Evolutionary conservation across 2,329 filamentous ascomycete genomes (phyloP), one percentile per base, ranked within the genome.

Genomic region (Clonostachys rhizophaga): DNA sequence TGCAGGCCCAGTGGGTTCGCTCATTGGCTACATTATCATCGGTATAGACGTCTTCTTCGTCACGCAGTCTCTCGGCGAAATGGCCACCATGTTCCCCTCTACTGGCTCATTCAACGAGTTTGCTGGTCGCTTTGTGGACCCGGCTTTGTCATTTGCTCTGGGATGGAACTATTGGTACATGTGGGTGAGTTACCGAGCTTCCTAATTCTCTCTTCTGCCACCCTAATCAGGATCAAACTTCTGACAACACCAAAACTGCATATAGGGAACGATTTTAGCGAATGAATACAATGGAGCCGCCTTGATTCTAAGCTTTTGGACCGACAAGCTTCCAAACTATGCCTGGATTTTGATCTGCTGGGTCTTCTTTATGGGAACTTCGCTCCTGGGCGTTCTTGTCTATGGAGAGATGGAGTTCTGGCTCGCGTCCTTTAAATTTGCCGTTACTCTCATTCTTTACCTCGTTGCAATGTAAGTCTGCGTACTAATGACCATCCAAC

Each of bases 1-100:
- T 37, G 86, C 85, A 47, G 87, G 87, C 0, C 87, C 87, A 13
- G 87, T 84, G 0, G 82, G 84, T 0, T 65, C 89, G 43, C 62
- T 91, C 35, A 89, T 91, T 58, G 86, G 86, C 2, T 91, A 90
- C 53, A 79, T 75, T 9, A 68, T 89, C 34, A 85, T 89, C 52
- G 86, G 87, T 61, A 56, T 87, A 76, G 34, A 87, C 65, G 6
- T 84, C 84, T 54, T 82, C 72, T 43, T 43, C 24, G 42, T 43
- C 24, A 43, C 42, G 6, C 42, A 44, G 44, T 50, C 43, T 12
- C 36, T 50, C 1, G 49, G 43, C 6, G 49, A 50, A 16, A 50
- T 50, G 49, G 46, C 46, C n/a, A 50, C 49, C 9, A 17, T 50
- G 16, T 50, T 48, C 18, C 49, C 49, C 2, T 40, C 45, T 4